Base-by-base conservation (phyloP, 2,329 filamentous ascomycete genomes). In the Botrytis porri region DNA sequence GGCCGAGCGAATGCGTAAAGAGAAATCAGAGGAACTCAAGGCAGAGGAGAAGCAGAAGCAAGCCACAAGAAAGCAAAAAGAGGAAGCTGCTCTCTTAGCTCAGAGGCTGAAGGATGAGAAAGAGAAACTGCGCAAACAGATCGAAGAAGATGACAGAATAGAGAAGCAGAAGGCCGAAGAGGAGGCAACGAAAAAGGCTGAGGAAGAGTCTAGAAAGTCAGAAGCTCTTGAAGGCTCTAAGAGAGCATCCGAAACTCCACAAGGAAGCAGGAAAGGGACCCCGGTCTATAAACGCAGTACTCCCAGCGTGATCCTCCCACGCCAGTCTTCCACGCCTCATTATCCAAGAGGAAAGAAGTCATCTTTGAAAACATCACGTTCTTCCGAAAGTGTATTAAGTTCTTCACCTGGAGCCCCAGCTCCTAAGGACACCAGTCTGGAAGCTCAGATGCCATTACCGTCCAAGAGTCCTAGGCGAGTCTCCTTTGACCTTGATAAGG, bases 321-420 rank as follows among this genome's bases (percentile, higher is more conserved):
- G 65, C 20, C 75, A 76, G 60, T 79, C 78, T 6, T 75, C 77
- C 2, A 80, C 79, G 20, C 72, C 78, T 2, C 77, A 76, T 59
- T 76, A 79, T 45, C 78, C 79, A 25, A 73, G 43, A 39, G 75
- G 77, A 18, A 75, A 76, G 45, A 79, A 77, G 63, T 77, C 78
- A 18, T 73, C 76, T 65, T 60, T 79, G 8, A 79, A 77, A 37
- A 67, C 32, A 57, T 73, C 67, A 32, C 51, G 48, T 29, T 77
- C 78, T 45, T 77, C 76, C n/a, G 76, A 77, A 61, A 71, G 73
- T 4, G 22, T 74, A 16, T 65, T 32, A 69, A 77, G 75, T 70
- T 77, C 76, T 20, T 79, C 78, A 35, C 72, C 77, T 10, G 75
- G 76, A 16, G 75, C 74, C 6, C 70, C 65, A 10, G 54, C 69